A percentile compares a stretch with the other conserved stretches of the same genome.
Evolutionary conservation across 2,329 filamentous ascomycete genomes (phyloP).

Genomic region (Byssothecium circinans): DNA sequence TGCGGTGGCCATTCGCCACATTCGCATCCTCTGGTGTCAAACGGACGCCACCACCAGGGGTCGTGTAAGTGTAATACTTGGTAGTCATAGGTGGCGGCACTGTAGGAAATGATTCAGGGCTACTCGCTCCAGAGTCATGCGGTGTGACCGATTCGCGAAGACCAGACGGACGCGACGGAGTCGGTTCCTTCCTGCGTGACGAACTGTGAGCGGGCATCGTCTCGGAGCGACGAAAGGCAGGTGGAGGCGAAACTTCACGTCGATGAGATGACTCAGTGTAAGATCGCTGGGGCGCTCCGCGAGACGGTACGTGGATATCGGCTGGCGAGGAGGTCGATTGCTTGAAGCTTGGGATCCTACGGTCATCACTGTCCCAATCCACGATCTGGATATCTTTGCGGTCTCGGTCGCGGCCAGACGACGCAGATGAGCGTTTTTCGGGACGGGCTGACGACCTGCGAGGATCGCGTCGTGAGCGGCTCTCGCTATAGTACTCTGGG

Average conservation of each 20-base stretch:
- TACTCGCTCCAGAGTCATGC: slow-evolving; percentile 26
- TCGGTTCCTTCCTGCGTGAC: slow-evolving; percentile 31
- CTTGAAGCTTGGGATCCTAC: slow-evolving; percentile 37
- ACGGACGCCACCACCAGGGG: slow-evolving; percentile 25
- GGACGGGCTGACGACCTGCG: slow-evolving; percentile 41
- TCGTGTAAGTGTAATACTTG: slow-evolving; percentile 35
- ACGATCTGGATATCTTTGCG: slow-evolving; percentile 36
- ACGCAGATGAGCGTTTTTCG: slow-evolving; percentile 29
- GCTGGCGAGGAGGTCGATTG: slow-evolving; percentile 43
- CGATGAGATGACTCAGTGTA: slow-evolving; percentile 29
- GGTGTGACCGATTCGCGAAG: slow-evolving; percentile 32
- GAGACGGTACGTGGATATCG: slow-evolving; percentile 30
- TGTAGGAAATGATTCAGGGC: slow-evolving; percentile 20
- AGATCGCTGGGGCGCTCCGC: slow-evolving; percentile 31
- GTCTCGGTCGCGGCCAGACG: slow-evolving; percentile 33
- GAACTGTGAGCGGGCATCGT: slow-evolving; percentile 44
- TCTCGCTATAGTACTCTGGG: slow-evolving; percentile 25
- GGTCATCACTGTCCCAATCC: slow-evolving; percentile 32
- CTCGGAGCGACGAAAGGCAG: slow-evolving; percentile 45
- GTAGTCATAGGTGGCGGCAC: slow-evolving; percentile 24
- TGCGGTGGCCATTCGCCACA: slow-evolving; percentile 31
- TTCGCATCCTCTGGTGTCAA: slow-evolving; percentile 25
- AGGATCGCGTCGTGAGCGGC: slow-evolving; percentile 28
- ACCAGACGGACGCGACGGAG: slow-evolving; percentile 26
- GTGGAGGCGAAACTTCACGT: slow-evolving; percentile 38